phyloP scores from a whole-genome alignment of 1,284 basidiomycete species.

The Apiotrichum gracile region DNA sequence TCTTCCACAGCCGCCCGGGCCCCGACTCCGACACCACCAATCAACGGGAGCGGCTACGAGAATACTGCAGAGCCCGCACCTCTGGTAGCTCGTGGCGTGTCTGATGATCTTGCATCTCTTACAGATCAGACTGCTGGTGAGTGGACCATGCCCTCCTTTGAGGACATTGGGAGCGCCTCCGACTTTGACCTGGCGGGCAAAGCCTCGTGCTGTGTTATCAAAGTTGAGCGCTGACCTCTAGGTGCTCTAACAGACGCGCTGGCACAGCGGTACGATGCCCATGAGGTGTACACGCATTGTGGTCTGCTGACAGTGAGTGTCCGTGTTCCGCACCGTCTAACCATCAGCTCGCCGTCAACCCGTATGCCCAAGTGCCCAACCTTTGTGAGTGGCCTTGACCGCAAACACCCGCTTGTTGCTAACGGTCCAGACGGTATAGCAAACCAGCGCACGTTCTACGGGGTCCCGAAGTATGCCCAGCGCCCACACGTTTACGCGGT shows the following conservation, averaged over 20 bases:
- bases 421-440: conserved; percentile 8
- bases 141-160: background rate
- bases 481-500: conserved; percentile 17
- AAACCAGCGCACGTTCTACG: conserved; percentile 10
- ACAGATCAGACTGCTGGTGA: conserved; percentile 1
- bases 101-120: conserved; percentile 1
- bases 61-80: background rate
- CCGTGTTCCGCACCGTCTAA: background rate
- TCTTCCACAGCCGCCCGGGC: background rate
- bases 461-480: conserved; percentile 5
- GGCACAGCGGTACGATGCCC: conserved; percentile 5
- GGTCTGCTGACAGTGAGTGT: conserved; percentile 11
- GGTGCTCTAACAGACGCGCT: conserved; percentile 15
- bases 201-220: no score
- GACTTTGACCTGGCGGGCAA: no score
- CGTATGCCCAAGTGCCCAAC: conserved; percentile 9
- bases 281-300: conserved; percentile 13
- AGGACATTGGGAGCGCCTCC: no score
- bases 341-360: conserved; percentile 15
- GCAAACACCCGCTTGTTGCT: background rate
- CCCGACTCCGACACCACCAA: background rate
- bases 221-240: background rate
- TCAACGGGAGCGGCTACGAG: background rate
- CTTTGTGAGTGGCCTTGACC: conserved; percentile 8
- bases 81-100: background rate